Base-by-base conservation (phyloP, 2,329 filamentous ascomycete genomes). In the Diplocarpon mali region DNA sequence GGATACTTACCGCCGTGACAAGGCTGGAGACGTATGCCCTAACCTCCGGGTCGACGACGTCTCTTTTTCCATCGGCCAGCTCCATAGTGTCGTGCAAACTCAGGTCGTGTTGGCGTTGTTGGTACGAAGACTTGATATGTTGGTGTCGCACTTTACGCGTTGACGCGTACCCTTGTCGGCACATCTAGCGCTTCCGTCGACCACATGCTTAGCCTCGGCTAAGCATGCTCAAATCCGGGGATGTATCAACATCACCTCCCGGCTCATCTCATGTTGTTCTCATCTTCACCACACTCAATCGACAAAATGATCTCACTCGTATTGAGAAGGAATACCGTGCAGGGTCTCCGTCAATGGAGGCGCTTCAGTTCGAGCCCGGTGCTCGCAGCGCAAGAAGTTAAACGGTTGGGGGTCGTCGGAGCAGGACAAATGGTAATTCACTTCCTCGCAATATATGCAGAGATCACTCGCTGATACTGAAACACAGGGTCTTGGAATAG, bases 11-110 rank as follows among this genome's bases (percentile, higher is more conserved):
- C 50, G 92, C 92, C 60, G 89, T 90, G 52, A 95, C 85, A 28
- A 98, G 79, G 68, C 86, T 94, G 67, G 85, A 90, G 60, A 98
- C 81, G 66, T 95, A 86, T 24, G 89, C 88, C 61, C 89, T 83
- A 58, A 95, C 87, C 69, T 95, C 86, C 35, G 88, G 86, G 62
- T 96, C 88, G 45, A 96, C 84, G 48, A 83, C 71, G 60, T 80
- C 77, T 53, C 64, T 67, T 45, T 64, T 62, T 46, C 64, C 69
- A 40, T 76, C 73, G 52, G 61, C 62, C 47, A 68, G 58, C 62
- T 80, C 76, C 77, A 81, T 80, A 13, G 53, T 66, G 38, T 17
- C 15, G 5, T 15, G 34, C 20, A 36, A 20, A 13, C 5, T 31
- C 13, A 20, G 20, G 37, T 10, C 16, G 32, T 36, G 17, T 40